Percentiles rank a stretch among this genome's conserved stretches.
These are phyloP conservation scores for Bryopsis sp. DNA, from an alignment of 139 green algal species.

Conservation along the genomic window DNA sequence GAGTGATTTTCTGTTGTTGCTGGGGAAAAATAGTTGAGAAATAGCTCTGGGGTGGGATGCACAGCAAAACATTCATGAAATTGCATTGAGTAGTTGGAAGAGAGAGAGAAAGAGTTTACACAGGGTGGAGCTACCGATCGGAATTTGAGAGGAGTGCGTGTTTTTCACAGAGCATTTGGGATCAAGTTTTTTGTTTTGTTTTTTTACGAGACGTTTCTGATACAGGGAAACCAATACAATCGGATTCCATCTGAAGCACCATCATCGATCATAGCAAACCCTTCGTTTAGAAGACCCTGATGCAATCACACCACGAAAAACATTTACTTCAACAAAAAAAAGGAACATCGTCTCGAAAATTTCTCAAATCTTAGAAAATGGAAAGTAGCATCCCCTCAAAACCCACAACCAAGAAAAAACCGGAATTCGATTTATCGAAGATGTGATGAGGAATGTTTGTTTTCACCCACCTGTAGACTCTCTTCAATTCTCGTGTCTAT, in stretches of 20 bases:
- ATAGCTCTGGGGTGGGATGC: too few relatives aligned
- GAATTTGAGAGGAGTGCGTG: background rate
- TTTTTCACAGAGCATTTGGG: background rate
- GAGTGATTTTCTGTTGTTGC: too few relatives aligned
- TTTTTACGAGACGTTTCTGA: constrained; percentile 17
- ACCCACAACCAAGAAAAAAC: too few relatives aligned
- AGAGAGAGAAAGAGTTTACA: too few relatives aligned
- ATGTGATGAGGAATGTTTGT: too few relatives aligned
- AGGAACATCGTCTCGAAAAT: background rate
- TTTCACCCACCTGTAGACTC: constrained; percentile 25
- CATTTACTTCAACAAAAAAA: background rate
- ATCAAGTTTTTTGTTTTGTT: background rate
- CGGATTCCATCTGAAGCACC: constrained; percentile 32
- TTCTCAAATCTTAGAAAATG: too few relatives aligned
- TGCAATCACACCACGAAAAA: background rate
- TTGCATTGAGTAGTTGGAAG: too few relatives aligned
- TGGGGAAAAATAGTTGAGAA: too few relatives aligned
- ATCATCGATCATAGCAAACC: constrained; percentile 70
- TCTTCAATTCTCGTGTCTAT: background rate
- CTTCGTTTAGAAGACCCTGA: constrained; percentile 46
- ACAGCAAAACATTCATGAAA: too few relatives aligned
- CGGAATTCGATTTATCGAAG: too few relatives aligned
- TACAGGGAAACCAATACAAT: constrained; percentile 70
- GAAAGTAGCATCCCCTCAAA: too few relatives aligned
- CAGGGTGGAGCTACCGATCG: too few relatives aligned